phyloP scores from a whole-genome alignment of 768 basidiomycete species.

The Naganishia vaughanmartiniae region DNA sequence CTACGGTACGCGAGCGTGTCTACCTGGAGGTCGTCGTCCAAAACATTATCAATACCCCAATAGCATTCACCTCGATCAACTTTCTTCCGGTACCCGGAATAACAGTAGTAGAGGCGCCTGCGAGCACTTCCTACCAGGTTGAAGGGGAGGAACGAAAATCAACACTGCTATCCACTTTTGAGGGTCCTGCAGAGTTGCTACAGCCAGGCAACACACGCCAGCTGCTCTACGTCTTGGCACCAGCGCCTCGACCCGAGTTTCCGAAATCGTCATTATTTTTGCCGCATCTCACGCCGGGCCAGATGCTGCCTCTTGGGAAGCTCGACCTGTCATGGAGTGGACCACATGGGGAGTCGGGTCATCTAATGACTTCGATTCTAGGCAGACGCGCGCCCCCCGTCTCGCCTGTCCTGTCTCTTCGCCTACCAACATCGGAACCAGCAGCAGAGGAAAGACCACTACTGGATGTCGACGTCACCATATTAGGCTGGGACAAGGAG shows the following conservation, averaged over 20 bases:
- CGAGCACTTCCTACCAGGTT: constrained; percentile 5
- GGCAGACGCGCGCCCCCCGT: constrained; percentile 68
- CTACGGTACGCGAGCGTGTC: constrained; percentile 70
- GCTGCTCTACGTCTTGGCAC: constrained; percentile 77
- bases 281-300: constrained; percentile 63
- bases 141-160: constrained; percentile 39
- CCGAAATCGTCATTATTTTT: constrained; percentile 47
- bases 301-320: constrained; percentile 73
- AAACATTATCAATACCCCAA: constrained; percentile 78
- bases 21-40: constrained; percentile 92
- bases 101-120: constrained; percentile 47
- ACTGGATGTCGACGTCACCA: constrained; percentile 12
- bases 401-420: not conserved
- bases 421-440: constrained; percentile 2
- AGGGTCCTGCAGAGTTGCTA: constrained; percentile 66
- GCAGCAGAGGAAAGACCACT: not conserved
- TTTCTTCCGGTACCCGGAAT: constrained; percentile 44
- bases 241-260: constrained; percentile 41
- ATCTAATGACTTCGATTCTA: constrained; percentile 82
- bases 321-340: constrained; percentile 87
- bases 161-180: constrained; percentile 55
- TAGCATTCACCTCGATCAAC: constrained; percentile 69
- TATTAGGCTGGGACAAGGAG: constrained; percentile 15
- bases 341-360: constrained; percentile 77
- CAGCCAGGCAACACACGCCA: constrained; percentile 82